Conservation (phyloP, 2,329 filamentous ascomycete genomes). For the Aspergillus pseudotamarii region DNA sequence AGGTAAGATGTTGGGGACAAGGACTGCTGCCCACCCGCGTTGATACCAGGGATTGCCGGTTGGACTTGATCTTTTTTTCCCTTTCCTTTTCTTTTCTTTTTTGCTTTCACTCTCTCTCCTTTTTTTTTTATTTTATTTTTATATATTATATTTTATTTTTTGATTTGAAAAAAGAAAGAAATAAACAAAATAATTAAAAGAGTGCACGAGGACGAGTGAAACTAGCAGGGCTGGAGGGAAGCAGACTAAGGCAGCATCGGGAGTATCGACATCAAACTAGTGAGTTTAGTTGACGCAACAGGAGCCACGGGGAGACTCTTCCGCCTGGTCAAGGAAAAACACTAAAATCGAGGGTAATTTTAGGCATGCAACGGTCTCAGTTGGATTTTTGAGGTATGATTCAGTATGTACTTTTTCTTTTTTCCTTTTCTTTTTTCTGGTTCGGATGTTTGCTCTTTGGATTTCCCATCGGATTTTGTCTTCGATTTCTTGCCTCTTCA, state of each 20-base stretch:
- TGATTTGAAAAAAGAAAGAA: too few species aligned
- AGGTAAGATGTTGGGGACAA: background rate
- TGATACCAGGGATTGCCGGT: background rate
- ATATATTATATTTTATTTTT: too few species aligned
- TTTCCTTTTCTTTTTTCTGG: background rate
- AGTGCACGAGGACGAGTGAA: background rate
- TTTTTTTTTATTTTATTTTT: too few species aligned
- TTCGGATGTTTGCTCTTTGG: too few species aligned
- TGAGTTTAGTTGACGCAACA: background rate
- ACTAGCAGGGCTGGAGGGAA: slow-evolving; percentile 1
- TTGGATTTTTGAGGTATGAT: background rate
- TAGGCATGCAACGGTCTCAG: background rate
- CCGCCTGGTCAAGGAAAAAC: background rate
- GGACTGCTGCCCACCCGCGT: background rate
- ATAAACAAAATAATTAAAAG: background rate
- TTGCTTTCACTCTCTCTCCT: too few species aligned
- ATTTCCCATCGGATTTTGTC: background rate
- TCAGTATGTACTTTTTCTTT: background rate
- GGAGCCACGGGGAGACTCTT: background rate
- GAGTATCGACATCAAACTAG: background rate
- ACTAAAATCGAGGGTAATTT: background rate
- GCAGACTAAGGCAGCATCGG: background rate
- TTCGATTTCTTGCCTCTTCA: background rate
- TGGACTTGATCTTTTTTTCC: background rate
- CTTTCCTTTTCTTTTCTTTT: too few species aligned